Percentiles rank a stretch among this genome's conserved stretches.
Conservation (phyloP, 1,284 basidiomycete genomes). For the Sporisorium sorghi region DNA sequence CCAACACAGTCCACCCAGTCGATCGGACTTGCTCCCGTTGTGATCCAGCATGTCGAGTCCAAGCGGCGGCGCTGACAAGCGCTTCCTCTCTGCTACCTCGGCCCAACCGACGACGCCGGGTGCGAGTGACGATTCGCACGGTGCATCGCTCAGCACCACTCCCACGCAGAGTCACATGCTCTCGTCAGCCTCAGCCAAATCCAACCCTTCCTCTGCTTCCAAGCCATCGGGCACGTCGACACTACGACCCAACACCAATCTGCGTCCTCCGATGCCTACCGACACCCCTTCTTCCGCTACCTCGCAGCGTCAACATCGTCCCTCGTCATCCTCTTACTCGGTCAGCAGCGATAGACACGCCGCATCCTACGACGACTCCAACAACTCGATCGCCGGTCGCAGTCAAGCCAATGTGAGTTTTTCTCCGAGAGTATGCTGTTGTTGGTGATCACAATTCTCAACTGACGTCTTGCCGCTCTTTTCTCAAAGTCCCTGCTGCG, state of each 20-base stretch:
- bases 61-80: slow-evolving; percentile 45
- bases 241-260: slow-evolving; percentile 23
- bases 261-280: slow-evolving; percentile 32
- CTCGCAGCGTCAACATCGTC: slow-evolving; percentile 25
- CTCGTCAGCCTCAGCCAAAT: slow-evolving; percentile 8
- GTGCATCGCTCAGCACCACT: slow-evolving; percentile 55
- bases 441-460: neutral
- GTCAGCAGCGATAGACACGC: slow-evolving; percentile 20
- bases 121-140: slow-evolving; percentile 29
- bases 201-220: slow-evolving; percentile 35
- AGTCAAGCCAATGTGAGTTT: slow-evolving; percentile 34
- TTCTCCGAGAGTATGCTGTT: neutral
- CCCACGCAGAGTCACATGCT: slow-evolving; percentile 53
- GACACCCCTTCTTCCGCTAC: slow-evolving; percentile 20
- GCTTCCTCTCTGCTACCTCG: slow-evolving; percentile 10
- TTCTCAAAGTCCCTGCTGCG: slow-evolving; percentile 7
- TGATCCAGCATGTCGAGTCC: slow-evolving; percentile 22
- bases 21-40: no score
- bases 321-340: slow-evolving; percentile 26
- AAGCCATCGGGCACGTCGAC: slow-evolving; percentile 20
- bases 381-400: slow-evolving; percentile 33
- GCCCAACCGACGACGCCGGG: slow-evolving; percentile 8
- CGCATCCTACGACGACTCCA: slow-evolving; percentile 31
- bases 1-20: neutral
- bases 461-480: neutral